These are phyloP conservation scores for Alnus rubra DNA, from an alignment of 306 rosid species.

Conservation along the genomic window DNA sequence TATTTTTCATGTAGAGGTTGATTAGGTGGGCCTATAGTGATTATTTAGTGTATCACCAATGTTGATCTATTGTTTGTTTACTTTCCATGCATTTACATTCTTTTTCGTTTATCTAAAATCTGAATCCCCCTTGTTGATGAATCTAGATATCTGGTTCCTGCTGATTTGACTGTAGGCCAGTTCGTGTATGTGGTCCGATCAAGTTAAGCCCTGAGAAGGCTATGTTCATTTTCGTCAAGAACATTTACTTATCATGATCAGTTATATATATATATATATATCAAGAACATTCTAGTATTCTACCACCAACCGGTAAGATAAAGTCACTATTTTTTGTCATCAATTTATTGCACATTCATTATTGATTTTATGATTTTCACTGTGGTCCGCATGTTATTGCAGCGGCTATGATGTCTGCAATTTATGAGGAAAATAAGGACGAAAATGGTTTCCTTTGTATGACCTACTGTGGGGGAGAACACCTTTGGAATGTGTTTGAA, in stretches of 20 bases:
- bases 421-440: constrained; percentile 54
- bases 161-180: constrained; percentile 59
- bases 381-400: constrained; percentile 19
- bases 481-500: constrained; percentile 51
- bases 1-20: too few species aligned
- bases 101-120: not conserved
- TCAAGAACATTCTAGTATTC: too few species aligned
- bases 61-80: not conserved
- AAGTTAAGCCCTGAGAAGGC: constrained; percentile 61
- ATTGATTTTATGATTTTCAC: not conserved
- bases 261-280: too few species aligned
- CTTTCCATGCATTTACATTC: not conserved
- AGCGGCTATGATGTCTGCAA: constrained; percentile 56
- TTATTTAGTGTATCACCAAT: too few species aligned
- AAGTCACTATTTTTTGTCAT: not conserved
- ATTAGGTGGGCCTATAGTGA: too few species aligned
- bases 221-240: constrained; percentile 58
- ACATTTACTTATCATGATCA: constrained; percentile 9
- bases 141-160: constrained; percentile 61
- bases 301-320: constrained; percentile 32
- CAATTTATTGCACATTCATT: not conserved
- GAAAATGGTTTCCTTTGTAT: constrained; percentile 67
- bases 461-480: constrained; percentile 58
- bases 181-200: constrained; percentile 62
- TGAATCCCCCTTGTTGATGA: constrained; percentile 2